Evolutionary conservation across 1,284 basidiomycete species (phyloP).

Genomic region (Melampsora allii-populina): DNA sequence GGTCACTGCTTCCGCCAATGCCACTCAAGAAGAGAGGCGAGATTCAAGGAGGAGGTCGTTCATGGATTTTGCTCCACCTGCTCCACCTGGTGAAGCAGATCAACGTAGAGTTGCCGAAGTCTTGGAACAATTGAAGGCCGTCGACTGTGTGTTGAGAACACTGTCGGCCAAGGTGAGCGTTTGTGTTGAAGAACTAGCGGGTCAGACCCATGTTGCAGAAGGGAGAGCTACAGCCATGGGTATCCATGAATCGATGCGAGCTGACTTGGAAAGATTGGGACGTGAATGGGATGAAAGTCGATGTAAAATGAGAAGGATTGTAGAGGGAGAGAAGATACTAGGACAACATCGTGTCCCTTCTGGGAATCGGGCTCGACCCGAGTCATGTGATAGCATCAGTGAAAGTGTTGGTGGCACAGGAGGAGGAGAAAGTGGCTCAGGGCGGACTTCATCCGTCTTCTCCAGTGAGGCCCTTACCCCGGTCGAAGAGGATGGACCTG

Average conservation of each 20-base stretch:
- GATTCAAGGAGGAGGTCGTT: background rate
- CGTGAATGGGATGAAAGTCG: conserved; percentile 33
- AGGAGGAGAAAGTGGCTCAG: conserved; percentile 7
- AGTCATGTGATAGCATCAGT: conserved; percentile 20
- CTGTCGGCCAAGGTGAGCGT: conserved; percentile 28
- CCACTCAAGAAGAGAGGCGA: background rate
- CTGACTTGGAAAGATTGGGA: conserved; percentile 16
- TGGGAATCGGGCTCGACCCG: background rate
- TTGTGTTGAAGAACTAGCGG: conserved; percentile 14
- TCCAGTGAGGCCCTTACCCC: conserved; percentile 22
- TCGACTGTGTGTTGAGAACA: conserved; percentile 9
- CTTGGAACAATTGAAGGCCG: conserved; percentile 8
- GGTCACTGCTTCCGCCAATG: background rate
- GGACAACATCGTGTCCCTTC: background rate
- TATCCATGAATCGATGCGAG: conserved; percentile 25
- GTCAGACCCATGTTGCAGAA: background rate
- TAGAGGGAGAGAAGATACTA: conserved; percentile 9
- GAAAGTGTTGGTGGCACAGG: too few relatives aligned
- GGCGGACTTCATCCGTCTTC: conserved; percentile 19
- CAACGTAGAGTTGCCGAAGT: background rate
- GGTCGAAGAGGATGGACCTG: conserved; percentile 3
- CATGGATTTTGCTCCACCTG: conserved; percentile 22
- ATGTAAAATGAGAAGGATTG: conserved; percentile 7
- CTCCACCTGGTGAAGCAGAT: background rate
- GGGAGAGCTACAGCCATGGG: background rate